Evolutionary conservation across 2,329 filamentous ascomycete genomes (phyloP), one percentile per base, ranked within the genome.

Genomic region (Fusarium pseudonygamai): DNA sequence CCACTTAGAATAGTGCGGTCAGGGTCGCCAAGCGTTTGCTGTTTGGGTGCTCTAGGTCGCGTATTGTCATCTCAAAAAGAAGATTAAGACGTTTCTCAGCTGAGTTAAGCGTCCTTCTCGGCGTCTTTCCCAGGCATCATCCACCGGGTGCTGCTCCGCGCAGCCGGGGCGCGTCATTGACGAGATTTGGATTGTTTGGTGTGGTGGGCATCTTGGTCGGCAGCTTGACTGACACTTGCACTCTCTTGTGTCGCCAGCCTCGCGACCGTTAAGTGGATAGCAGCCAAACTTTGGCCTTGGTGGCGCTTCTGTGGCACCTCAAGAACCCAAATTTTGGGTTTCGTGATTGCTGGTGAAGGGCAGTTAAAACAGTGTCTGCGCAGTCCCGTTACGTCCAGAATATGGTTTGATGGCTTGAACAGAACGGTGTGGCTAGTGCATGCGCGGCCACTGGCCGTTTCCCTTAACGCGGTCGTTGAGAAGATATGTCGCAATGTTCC

Each of bases 31-130:
- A 77, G 75, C 71, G 69, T 75, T 71, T 55, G 65, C 61, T 53
- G 68, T 68, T 66, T 53, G 60, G 61, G 52, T 69, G 63, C 52
- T 60, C 60, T 68, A 53, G 58, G 60, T 64, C 43, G 59, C 62
- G 69, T 57, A 57, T 69, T 64, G 58, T 67, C 59, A 64, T 39
- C 34, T 62, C 46, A 47, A 59, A 52, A 73, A 65, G 16, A 47
- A 73, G 64, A 52, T 24, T 58, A 67, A 53, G 61, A 66, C 56
- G 69, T 69, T 77, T 60, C 75, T 77, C 69, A 73, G 72, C 75
- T 77, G 66, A 76, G 75, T 75, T 67, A 77, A 75, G 75, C 75
- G 75, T 74, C 67, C 20, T 65, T 60, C 49, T 72, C 63, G 60
- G 60, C 70, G 67, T 57, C 66, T 69, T 69, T 63, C 63, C 75